These are phyloP conservation scores for Cryptococcus sp. DNA, from an alignment of 1,284 basidiomycete species.

Conservation along the genomic window DNA sequence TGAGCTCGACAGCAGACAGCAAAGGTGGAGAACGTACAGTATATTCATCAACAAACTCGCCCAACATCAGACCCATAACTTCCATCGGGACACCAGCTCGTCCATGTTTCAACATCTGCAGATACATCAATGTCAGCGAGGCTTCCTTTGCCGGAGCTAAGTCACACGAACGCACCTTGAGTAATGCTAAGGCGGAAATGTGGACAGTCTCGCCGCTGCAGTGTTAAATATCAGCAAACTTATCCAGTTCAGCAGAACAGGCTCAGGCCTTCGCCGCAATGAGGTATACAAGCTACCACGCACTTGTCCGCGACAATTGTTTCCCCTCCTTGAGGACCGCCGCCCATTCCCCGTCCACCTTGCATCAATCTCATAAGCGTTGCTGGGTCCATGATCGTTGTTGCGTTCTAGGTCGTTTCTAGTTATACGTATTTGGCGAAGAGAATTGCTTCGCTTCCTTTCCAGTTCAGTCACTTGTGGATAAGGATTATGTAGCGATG, in stretches of 20 bases:
- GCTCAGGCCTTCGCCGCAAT: neutral
- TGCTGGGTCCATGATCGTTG: neutral
- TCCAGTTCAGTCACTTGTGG: too few relatives aligned
- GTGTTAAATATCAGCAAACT: neutral
- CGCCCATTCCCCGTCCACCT: slow-evolving; percentile 19
- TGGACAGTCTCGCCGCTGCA: slow-evolving; percentile 93
- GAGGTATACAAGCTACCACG: slow-evolving; percentile 15
- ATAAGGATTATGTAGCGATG: too few relatives aligned
- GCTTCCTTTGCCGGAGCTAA: neutral
- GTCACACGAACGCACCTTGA: slow-evolving; percentile 67
- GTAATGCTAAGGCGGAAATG: slow-evolving; percentile 87
- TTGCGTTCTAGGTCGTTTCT: too few relatives aligned
- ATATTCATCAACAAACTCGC: slow-evolving; percentile 99
- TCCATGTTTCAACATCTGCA: slow-evolving; percentile 98
- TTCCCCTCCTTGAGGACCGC: slow-evolving; percentile 31
- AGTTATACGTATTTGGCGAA: too few relatives aligned
- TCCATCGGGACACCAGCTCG: slow-evolving; percentile 99
- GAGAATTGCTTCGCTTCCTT: too few relatives aligned
- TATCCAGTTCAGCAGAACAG: too few relatives aligned
- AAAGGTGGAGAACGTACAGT: slow-evolving; percentile 60
- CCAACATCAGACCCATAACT: slow-evolving; percentile 99
- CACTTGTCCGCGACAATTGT: slow-evolving; percentile 53
- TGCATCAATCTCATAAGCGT: slow-evolving; percentile 13
- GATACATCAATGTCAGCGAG: slow-evolving; percentile 2
- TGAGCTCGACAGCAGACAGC: neutral